Evolutionary conservation across 805 yeast genomes (phyloP).

Genomic region (Candida sithepensis): DNA sequence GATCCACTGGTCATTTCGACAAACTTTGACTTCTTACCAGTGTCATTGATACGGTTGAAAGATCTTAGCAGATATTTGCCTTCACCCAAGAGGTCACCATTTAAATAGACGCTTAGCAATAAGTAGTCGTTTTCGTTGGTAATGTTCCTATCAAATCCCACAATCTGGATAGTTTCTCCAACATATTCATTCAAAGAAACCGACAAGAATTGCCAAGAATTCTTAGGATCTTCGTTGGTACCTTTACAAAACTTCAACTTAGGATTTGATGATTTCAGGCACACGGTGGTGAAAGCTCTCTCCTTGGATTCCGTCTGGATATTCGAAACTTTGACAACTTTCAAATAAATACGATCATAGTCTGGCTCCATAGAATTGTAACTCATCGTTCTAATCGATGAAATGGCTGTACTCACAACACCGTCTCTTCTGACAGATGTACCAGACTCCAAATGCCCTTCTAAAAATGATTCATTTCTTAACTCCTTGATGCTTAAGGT

Average conservation of each 20-base stretch:
- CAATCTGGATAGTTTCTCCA: slow-evolving; percentile 66
- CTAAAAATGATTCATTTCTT: slow-evolving; percentile 37
- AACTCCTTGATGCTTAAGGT: slow-evolving; percentile 72
- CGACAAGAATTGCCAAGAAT: slow-evolving; percentile 68
- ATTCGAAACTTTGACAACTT: slow-evolving; percentile 43
- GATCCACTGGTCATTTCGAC: slow-evolving; percentile 37
- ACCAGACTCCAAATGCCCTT: slow-evolving; percentile 2
- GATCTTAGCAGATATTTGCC: slow-evolving; percentile 43
- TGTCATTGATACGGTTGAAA: slow-evolving; percentile 27
- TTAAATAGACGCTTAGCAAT: slow-evolving; percentile 52
- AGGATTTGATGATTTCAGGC: slow-evolving; percentile 49
- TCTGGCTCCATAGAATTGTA: slow-evolving; percentile 60
- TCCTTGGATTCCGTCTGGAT: slow-evolving; percentile 13
- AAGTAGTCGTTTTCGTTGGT: slow-evolving; percentile 51
- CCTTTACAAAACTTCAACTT: slow-evolving; percentile 60
- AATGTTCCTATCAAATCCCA: slow-evolving; percentile 48
- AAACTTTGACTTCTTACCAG: slow-evolving; percentile 40
- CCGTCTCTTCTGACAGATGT: slow-evolving; percentile 21
- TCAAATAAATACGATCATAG: slow-evolving; percentile 58
- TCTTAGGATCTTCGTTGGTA: slow-evolving; percentile 50
- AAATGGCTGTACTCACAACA: slow-evolving; percentile 43
- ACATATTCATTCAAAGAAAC: slow-evolving; percentile 67
- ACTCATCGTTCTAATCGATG: slow-evolving; percentile 60
- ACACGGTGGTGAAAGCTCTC: slow-evolving; percentile 49
- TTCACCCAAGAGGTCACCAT: slow-evolving; percentile 61